Evolutionary conservation across 208 protist species (phyloP).

Genomic region (Leishmania gerbilli): DNA sequence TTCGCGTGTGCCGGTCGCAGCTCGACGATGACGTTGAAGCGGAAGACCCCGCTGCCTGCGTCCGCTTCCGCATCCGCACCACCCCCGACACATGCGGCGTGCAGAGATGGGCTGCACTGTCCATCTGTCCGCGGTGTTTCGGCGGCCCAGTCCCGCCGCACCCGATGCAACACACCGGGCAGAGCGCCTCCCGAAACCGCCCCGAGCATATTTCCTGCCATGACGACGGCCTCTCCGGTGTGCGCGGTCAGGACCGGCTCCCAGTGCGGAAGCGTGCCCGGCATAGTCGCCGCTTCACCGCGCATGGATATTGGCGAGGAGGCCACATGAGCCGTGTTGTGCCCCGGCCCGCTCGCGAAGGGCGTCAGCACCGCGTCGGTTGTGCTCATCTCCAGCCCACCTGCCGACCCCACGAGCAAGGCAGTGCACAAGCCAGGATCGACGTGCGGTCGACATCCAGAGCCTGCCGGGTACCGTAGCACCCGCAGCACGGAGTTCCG

Average conservation of each 20-base stretch:
- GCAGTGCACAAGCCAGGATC: constrained; percentile 82
- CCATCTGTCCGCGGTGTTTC: background rate
- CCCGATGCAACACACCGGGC: constrained; percentile 63
- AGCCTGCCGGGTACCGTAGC: constrained; percentile 53
- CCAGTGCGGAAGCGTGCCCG: constrained; percentile 31
- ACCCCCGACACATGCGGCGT: background rate
- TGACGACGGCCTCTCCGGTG: constrained; percentile 33
- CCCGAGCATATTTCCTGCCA: constrained; percentile 47
- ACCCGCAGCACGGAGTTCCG: constrained; percentile 67
- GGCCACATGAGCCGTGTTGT: background rate
- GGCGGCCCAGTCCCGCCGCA: constrained; percentile 48
- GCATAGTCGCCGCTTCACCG: background rate
- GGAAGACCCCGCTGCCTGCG: background rate
- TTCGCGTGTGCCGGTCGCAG: constrained; percentile 48
- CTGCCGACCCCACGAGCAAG: constrained; percentile 49
- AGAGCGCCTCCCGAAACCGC: constrained; percentile 39
- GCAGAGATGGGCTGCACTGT: background rate
- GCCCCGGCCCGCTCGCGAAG: constrained; percentile 5
- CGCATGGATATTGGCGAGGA: background rate
- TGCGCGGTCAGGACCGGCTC: constrained; percentile 10
- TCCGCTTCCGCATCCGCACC: background rate
- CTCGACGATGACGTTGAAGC: constrained; percentile 78
- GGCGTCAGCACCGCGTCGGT: constrained; percentile 5
- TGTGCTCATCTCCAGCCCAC: constrained; percentile 60
- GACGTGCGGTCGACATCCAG: constrained; percentile 69